Percentiles rank a stretch among this genome's conserved stretches.
Conservation (phyloP, 2,329 filamentous ascomycete genomes). For the Aspergillus quadricinctus region DNA sequence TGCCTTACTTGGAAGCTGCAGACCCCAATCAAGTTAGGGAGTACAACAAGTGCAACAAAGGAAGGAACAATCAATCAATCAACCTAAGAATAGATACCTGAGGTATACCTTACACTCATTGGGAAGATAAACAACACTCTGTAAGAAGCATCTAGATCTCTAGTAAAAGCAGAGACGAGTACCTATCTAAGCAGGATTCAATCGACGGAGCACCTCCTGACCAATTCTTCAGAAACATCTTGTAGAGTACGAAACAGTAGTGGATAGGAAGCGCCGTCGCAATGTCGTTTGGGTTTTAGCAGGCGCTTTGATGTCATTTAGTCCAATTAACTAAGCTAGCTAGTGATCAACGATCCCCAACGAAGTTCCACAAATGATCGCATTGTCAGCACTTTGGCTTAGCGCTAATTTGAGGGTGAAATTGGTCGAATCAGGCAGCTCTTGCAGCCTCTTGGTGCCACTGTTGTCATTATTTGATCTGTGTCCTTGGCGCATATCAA, state of each 20-base stretch:
- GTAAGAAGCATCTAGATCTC: not conserved
- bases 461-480: constrained; percentile 27
- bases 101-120: not conserved
- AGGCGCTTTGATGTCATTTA: constrained; percentile 37
- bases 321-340: not conserved
- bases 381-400: constrained; percentile 10
- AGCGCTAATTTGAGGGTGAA: constrained; percentile 11
- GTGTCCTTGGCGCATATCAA: not conserved
- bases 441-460: constrained; percentile 23
- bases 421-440: constrained; percentile 10
- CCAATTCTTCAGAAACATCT: not conserved
- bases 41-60: not conserved
- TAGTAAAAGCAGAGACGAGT: not conserved
- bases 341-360: constrained; percentile 15
- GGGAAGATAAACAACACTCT: too few species aligned
- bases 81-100: not conserved
- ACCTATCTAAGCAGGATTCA: not conserved
- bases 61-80: not conserved
- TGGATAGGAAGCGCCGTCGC: constrained; percentile 4
- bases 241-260: not conserved
- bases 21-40: not conserved
- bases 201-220: not conserved
- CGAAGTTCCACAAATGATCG: constrained; percentile 25
- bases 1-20: not conserved
- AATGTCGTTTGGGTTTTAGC: constrained; percentile 25